Evolutionary conservation across 371 early-diverging fungal species (phyloP).

Genomic region (Mucor circinelloides): DNA sequence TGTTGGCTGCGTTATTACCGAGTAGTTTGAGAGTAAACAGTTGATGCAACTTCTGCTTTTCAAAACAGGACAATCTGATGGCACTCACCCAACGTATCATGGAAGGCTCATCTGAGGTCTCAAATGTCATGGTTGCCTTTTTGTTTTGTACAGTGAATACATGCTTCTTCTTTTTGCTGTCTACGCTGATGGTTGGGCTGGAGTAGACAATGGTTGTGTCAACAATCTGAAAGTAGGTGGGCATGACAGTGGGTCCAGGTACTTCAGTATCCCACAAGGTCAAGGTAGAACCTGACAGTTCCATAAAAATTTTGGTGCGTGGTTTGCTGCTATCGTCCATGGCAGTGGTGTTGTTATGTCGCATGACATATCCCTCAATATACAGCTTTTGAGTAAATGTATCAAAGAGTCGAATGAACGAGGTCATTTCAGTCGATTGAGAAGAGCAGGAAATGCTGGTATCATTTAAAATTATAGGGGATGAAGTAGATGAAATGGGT

Average conservation of each 20-base stretch:
- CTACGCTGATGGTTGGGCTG: conserved; percentile 30
- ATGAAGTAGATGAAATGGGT: conserved; percentile 14
- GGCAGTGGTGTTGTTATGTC: conserved; percentile 40
- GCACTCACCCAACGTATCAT: conserved; percentile 61
- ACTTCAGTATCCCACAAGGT: conserved; percentile 63
- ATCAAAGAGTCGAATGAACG: conserved; percentile 53
- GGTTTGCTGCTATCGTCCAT: conserved; percentile 47
- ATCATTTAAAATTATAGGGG: conserved; percentile 13
- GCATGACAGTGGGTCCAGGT: conserved; percentile 50
- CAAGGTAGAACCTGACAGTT: conserved; percentile 66
- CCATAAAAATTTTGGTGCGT: conserved; percentile 72
- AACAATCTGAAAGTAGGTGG: conserved; percentile 67
- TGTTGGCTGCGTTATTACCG: background rate
- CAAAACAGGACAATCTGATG: conserved; percentile 76
- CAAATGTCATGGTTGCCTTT: conserved; percentile 51
- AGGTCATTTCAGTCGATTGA: conserved; percentile 22
- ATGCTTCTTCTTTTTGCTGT: conserved; percentile 47
- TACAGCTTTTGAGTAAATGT: conserved; percentile 68
- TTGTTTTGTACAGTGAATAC: conserved; percentile 41
- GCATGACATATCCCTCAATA: conserved; percentile 67
- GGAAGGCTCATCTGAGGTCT: conserved; percentile 54
- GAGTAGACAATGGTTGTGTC: conserved; percentile 57
- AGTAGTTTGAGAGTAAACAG: conserved; percentile 69
- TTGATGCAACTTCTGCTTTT: conserved; percentile 72
- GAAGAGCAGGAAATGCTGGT: conserved; percentile 3